phyloP scores from a whole-genome alignment of 2,329 filamentous ascomycete genomes.

The Rutstroemia sp. region DNA sequence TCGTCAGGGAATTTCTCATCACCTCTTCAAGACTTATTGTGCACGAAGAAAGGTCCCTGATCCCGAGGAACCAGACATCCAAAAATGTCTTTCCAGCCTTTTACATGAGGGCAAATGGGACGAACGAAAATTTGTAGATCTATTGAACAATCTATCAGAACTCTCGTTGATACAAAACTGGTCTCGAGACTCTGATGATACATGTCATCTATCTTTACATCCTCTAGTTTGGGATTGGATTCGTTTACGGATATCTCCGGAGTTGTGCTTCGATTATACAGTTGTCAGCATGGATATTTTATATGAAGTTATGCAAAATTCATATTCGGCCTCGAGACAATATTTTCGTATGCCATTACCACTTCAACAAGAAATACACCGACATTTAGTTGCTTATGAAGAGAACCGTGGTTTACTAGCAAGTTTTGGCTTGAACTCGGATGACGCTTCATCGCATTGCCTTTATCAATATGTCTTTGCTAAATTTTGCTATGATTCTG shows the following conservation, averaged over 20 bases:
- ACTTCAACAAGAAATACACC: constrained; percentile 8
- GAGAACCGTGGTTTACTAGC: not conserved
- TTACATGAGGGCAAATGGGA: constrained; percentile 5
- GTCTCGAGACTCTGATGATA: constrained; percentile 8
- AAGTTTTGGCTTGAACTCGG: not conserved
- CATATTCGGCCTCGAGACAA: not conserved
- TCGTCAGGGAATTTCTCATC: constrained; percentile 18
- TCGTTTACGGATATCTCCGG: constrained; percentile 9
- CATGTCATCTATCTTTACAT: constrained; percentile 17
- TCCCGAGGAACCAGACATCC: too few species aligned
- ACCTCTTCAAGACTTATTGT: constrained; percentile 16
- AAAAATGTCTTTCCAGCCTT: not conserved
- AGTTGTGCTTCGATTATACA: constrained; percentile 6
- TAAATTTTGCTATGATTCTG: not conserved
- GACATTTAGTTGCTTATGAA: constrained; percentile 9
- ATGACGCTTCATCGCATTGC: not conserved
- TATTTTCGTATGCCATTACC: not conserved
- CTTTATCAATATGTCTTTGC: not conserved
- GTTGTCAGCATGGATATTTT: constrained; percentile 5
- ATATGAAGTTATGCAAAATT: not conserved
- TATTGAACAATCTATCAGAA: constrained; percentile 12
- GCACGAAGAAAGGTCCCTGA: not conserved
- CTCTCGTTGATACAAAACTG: constrained; percentile 18
- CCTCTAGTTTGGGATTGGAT: constrained; percentile 23
- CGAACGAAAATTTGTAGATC: constrained; percentile 12